Percentiles rank a stretch among this genome's conserved stretches.
These are phyloP conservation scores for Metarhizium guizhouense DNA, from an alignment of 2,329 filamentous ascomycete genomes.

Conservation along the genomic window DNA sequence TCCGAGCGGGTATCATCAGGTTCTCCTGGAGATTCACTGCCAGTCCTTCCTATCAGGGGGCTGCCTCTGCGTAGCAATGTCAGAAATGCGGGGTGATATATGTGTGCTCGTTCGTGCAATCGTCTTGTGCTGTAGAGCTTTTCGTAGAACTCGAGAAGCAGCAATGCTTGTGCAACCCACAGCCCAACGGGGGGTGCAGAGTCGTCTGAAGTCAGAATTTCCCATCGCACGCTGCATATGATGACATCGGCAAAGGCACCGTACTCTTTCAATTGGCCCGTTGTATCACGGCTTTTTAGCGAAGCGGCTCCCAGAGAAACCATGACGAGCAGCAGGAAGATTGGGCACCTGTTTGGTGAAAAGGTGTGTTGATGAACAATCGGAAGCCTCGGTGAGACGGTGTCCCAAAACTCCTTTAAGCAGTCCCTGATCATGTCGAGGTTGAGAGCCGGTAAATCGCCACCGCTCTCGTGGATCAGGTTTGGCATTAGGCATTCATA, in stretches of 20 bases:
- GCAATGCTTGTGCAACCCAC: constrained; percentile 78
- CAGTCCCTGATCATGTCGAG: constrained; percentile 79
- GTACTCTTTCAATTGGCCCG: constrained; percentile 35
- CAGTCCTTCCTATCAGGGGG: constrained; percentile 71
- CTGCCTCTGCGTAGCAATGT: constrained; percentile 80
- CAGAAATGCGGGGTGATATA: constrained; percentile 79
- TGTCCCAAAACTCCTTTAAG: constrained; percentile 78
- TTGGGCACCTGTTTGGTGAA: constrained; percentile 66
- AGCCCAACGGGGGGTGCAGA: constrained; percentile 76
- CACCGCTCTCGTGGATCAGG: constrained; percentile 29
- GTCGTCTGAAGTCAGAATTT: constrained; percentile 74
- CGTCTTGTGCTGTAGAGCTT: constrained; percentile 81
- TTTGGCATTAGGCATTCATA: constrained; percentile 25
- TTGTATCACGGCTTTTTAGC: constrained; percentile 56
- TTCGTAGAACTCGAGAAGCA: constrained; percentile 82
- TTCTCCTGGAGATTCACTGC: constrained; percentile 69
- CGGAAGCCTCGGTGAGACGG: constrained; percentile 76
- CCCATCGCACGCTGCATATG: constrained; percentile 66
- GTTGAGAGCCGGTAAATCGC: constrained; percentile 47
- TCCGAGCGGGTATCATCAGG: constrained; percentile 10
- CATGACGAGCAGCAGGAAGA: constrained; percentile 70
- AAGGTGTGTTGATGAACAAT: constrained; percentile 87
- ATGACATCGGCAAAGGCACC: constrained; percentile 49
- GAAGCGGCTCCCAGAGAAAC: constrained; percentile 78
- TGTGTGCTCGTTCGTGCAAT: constrained; percentile 80